Percentiles rank a stretch among this genome's conserved stretches.
These are phyloP conservation scores for Venustampulla echinocandica DNA, from an alignment of 495 filamentous ascomycete genomes.

Conservation along the genomic window DNA sequence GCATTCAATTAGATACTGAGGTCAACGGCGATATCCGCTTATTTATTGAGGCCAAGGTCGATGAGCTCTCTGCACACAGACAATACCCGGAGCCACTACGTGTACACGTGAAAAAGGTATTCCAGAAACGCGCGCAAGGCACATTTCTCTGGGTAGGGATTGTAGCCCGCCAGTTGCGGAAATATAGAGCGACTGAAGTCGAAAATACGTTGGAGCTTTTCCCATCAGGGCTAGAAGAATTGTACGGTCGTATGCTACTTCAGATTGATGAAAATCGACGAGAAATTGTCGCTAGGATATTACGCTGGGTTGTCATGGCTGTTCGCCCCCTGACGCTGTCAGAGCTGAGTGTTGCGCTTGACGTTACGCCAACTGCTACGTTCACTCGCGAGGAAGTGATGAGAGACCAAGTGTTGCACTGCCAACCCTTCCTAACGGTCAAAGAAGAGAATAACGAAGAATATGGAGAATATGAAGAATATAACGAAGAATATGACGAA, in stretches of 20 bases:
- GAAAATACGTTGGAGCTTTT: conserved; percentile 20
- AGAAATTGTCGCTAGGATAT: conserved; percentile 22
- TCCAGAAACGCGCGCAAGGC: conserved; percentile 31
- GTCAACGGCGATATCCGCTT: conserved; percentile 27
- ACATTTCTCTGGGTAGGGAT: conserved; percentile 42
- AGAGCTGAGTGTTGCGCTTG: conserved; percentile 21
- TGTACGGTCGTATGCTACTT: conserved; percentile 29
- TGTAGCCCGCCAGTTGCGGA: conserved; percentile 31
- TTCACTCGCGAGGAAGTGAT: conserved; percentile 13
- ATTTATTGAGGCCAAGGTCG: conserved; percentile 31
- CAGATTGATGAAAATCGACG: conserved; percentile 21
- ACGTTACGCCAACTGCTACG: conserved; percentile 1
- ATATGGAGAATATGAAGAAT: too few relatives aligned
- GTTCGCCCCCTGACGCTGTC: conserved; percentile 25
- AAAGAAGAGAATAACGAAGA: too few relatives aligned
- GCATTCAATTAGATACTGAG: conserved; percentile 19
- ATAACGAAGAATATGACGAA: too few relatives aligned
- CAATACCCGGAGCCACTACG: conserved; percentile 14
- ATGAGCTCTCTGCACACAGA: conserved; percentile 27
- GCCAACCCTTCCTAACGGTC: conserved; percentile 23
- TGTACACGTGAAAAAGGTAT: conserved; percentile 22
- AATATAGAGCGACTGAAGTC: conserved; percentile 20
- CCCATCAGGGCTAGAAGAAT: conserved; percentile 25
- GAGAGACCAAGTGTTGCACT: conserved; percentile 18
- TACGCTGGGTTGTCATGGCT: conserved; percentile 28